These are phyloP conservation scores for Hemileccinum rubropunctum DNA, from an alignment of 768 basidiomycete genomes.

Conservation along the genomic window DNA sequence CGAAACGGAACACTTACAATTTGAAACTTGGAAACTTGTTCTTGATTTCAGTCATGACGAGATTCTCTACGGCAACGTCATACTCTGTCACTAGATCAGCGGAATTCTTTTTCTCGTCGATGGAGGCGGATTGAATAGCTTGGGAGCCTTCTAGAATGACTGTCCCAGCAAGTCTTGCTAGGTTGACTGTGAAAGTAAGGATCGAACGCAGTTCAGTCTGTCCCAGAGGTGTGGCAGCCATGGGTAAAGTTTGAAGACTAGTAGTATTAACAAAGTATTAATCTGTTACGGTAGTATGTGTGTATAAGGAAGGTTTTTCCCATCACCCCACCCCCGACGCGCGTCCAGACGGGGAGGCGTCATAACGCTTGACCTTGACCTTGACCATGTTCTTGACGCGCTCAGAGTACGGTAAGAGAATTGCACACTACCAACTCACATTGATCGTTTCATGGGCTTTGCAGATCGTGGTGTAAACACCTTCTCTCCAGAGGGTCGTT, in stretches of 20 bases:
- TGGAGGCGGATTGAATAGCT: constrained; percentile 59
- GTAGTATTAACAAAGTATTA: too few species aligned
- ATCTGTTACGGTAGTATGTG: not conserved
- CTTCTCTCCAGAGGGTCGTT: constrained; percentile 96
- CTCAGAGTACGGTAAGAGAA: constrained; percentile 80
- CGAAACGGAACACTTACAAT: constrained; percentile 56
- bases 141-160: constrained; percentile 74
- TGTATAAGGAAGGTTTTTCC: constrained; percentile 30
- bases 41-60: constrained; percentile 68
- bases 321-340: constrained; percentile 28
- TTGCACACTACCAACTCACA: not conserved
- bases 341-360: constrained; percentile 23
- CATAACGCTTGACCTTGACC: constrained; percentile 9
- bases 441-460: not conserved
- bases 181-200: constrained; percentile 59
- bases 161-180: constrained; percentile 70
- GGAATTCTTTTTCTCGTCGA: constrained; percentile 87
- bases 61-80: constrained; percentile 84
- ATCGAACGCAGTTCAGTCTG: constrained; percentile 53
- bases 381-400: constrained; percentile 85
- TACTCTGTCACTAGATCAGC: constrained; percentile 95
- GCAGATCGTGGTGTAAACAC: constrained; percentile 97
- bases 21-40: constrained; percentile 67
- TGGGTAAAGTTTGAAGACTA: not conserved
- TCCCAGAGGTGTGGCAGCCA: constrained; percentile 21